Evolutionary conservation across 2,329 filamentous ascomycete genomes (phyloP).

Genomic region (Trichoderma lentiforme): DNA sequence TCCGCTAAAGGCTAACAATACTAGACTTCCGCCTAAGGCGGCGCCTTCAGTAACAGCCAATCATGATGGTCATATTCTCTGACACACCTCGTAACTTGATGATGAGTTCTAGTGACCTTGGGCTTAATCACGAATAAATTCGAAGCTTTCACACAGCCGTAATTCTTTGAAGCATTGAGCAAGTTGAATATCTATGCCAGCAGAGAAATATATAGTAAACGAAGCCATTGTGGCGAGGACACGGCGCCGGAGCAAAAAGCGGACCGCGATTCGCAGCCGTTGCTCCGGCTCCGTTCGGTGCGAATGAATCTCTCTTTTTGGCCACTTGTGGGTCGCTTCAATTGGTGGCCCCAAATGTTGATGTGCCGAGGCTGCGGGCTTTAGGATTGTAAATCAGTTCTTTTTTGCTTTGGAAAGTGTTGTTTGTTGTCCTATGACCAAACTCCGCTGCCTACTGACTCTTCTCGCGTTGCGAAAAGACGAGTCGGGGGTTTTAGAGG

Average conservation of each 20-base stretch:
- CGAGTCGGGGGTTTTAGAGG: fast-evolving
- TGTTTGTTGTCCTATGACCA: background rate
- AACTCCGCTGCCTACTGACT: background rate
- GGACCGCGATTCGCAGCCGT: background rate
- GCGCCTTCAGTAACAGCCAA: background rate
- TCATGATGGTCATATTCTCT: background rate
- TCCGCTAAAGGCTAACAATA: background rate
- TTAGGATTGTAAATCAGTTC: background rate
- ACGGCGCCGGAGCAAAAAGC: background rate
- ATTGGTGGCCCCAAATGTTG: background rate
- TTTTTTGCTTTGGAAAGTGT: background rate
- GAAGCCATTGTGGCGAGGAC: background rate
- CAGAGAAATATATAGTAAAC: background rate
- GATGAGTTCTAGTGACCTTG: background rate
- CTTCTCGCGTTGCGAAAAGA: background rate
- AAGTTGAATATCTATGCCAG: background rate
- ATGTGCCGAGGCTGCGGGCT: background rate
- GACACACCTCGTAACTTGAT: background rate
- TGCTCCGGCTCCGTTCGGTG: background rate
- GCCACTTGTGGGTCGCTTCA: background rate
- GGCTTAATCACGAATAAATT: background rate
- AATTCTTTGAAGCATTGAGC: fast-evolving
- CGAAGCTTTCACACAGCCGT: background rate
- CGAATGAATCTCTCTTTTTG: background rate
- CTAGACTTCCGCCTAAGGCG: background rate